Evolutionary conservation across 352 stramenopile genomes (phyloP).

Genomic region (Pythium brachiatum): DNA sequence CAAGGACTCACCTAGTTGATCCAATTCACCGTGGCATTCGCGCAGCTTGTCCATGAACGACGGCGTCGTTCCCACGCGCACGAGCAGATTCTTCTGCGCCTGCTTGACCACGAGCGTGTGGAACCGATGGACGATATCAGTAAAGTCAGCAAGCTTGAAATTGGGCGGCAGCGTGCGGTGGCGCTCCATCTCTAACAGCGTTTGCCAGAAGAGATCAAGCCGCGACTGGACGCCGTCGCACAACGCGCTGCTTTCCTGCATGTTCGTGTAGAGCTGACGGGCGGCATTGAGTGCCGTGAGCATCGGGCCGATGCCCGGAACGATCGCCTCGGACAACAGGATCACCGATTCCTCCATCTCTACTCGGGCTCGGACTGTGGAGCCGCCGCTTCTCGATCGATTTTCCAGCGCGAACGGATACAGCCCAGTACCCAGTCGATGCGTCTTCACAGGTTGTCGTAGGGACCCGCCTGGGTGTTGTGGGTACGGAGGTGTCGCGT

Average conservation of each 20-base stretch:
- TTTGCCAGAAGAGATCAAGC: constrained; percentile 12
- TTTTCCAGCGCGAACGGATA: not conserved
- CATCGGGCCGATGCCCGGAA: constrained; percentile 18
- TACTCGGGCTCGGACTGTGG: not conserved
- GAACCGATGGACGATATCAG: constrained; percentile 20
- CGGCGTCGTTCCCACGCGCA: constrained; percentile 18
- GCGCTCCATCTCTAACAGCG: constrained; percentile 15
- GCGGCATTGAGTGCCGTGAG: constrained; percentile 12
- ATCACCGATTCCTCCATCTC: constrained; percentile 19
- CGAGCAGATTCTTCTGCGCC: constrained; percentile 18
- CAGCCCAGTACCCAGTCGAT: not conserved
- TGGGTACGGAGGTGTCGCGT: not conserved
- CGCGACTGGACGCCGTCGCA: constrained; percentile 20
- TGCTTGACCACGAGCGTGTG: constrained; percentile 23
- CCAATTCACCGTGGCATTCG: constrained; percentile 20
- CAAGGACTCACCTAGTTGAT: constrained; percentile 18
- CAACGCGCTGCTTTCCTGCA: constrained; percentile 19
- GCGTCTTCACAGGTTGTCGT: not conserved
- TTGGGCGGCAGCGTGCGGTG: constrained; percentile 4
- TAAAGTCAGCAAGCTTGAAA: constrained; percentile 23
- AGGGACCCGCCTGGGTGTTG: not conserved
- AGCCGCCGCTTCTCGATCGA: not conserved
- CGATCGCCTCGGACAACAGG: constrained; percentile 10
- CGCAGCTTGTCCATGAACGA: constrained; percentile 18
- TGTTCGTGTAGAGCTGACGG: constrained; percentile 7